Conservation (phyloP, 129 eudicot species). For the Calendula officinalis region DNA sequence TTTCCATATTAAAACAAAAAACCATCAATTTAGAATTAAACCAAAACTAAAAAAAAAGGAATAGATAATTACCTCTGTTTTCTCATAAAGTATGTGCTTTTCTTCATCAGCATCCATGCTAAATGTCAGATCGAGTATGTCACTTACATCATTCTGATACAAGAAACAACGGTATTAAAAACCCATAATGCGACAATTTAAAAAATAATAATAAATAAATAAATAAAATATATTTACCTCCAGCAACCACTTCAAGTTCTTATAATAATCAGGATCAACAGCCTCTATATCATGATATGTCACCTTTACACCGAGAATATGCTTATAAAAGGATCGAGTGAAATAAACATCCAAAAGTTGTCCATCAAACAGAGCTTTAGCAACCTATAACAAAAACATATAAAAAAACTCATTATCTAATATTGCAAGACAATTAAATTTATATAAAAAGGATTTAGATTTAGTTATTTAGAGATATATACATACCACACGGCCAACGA, state of each 20-base stretch:
- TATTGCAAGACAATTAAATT: background rate
- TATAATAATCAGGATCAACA: constrained; percentile 97
- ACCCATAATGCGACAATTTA: background rate
- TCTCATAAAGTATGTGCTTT: constrained; percentile 91
- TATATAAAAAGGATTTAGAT: background rate
- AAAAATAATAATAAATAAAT: background rate
- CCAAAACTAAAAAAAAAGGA: background rate
- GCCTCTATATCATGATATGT: constrained; percentile 99
- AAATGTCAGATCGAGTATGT: constrained; percentile 89
- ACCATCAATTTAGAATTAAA: background rate
- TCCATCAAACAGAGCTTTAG: constrained; percentile 95
- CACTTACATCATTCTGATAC: constrained; percentile 88
- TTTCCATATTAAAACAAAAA: constrained; percentile 17
- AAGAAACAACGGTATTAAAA: background rate
- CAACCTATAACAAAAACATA: constrained; percentile 56
- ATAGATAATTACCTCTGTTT: constrained; percentile 64
- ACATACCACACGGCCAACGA: constrained; percentile 98
- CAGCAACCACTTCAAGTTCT: constrained; percentile 96
- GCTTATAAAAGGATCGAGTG: constrained; percentile 97
- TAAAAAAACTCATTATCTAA: background rate
- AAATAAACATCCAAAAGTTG: constrained; percentile 92
- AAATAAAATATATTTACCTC: constrained; percentile 55
- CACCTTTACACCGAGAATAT: constrained; percentile 95
- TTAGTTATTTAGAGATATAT: constrained; percentile 45
- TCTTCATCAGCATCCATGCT: constrained; percentile 99